Conservation (phyloP, 2,329 filamentous ascomycete species). For the Pseudogymnoascus verrucosus region DNA sequence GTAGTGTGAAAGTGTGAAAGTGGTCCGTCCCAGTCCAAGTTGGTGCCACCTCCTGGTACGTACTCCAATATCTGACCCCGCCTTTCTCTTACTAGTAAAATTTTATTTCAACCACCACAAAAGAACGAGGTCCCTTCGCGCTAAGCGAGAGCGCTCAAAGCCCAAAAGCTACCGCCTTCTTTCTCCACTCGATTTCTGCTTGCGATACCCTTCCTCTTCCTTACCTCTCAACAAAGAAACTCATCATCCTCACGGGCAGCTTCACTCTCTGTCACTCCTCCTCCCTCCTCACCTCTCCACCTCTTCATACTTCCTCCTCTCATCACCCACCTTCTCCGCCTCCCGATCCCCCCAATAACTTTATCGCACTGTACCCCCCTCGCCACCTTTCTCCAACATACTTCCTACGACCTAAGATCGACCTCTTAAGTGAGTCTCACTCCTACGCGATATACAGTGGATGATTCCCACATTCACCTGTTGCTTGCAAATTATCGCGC, state of each 20-base stretch:
- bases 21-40: too few relatives aligned
- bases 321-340: conserved; percentile 13
- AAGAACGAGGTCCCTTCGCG: conserved; percentile 6
- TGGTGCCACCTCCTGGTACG: neutral
- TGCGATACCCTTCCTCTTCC: conserved; percentile 14
- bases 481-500: neutral
- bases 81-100: conserved; percentile 6
- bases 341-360: conserved; percentile 11
- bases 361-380: conserved; percentile 13
- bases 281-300: conserved; percentile 11
- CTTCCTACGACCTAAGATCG: neutral
- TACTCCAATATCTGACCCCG: conserved; percentile 6
- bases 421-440: neutral
- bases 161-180: conserved; percentile 10
- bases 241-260: conserved; percentile 17
- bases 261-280: conserved; percentile 14
- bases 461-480: neutral
- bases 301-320: conserved; percentile 13
- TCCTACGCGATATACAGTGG: neutral
- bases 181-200: conserved; percentile 17
- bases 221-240: conserved; percentile 13
- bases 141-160: conserved; percentile 7
- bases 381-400: conserved; percentile 12
- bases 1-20: neutral
- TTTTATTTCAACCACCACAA: conserved; percentile 8